A percentile compares a stretch with the other conserved stretches of the same genome.
phyloP scores from a whole-genome alignment of 2,329 filamentous ascomycete species.

The Endocalyx cinctus region DNA sequence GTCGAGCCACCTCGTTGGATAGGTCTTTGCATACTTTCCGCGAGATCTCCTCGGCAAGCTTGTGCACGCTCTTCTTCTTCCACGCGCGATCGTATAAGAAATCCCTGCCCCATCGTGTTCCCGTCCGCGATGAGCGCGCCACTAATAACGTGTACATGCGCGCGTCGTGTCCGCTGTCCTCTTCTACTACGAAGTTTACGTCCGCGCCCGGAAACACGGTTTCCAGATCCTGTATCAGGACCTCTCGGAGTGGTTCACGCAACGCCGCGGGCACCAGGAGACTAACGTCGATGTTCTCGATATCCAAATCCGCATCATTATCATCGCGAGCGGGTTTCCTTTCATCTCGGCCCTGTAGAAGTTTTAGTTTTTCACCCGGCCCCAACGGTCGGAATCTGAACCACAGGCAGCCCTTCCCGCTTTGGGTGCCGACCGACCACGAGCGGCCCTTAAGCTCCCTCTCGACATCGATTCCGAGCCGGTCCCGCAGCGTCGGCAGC shows the following conservation, averaged over 20 bases:
- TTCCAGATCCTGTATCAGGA: conserved; percentile 36
- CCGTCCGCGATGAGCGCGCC: conserved; percentile 43
- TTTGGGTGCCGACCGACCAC: conserved; percentile 44
- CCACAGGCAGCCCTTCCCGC: conserved; percentile 36
- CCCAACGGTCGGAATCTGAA: conserved; percentile 40
- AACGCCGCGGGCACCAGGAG: conserved; percentile 45
- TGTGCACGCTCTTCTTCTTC: conserved; percentile 35
- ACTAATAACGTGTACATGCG: conserved; percentile 55
- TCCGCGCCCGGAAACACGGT: conserved; percentile 39
- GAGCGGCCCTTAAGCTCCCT: conserved; percentile 41
- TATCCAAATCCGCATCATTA: conserved; percentile 9
- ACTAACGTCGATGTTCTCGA: conserved; percentile 46
- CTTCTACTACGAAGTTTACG: conserved; percentile 39
- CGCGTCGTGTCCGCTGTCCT: conserved; percentile 47
- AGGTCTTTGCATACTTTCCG: conserved; percentile 41
- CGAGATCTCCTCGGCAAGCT: conserved; percentile 36
- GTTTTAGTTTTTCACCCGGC: conserved; percentile 32
- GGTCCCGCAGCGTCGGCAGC: conserved; percentile 46
- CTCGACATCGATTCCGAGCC: conserved; percentile 45
- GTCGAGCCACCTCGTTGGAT: conserved; percentile 37
- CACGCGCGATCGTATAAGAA: conserved; percentile 32
- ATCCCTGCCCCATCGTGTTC: conserved; percentile 47
- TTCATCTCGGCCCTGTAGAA: conserved; percentile 16
- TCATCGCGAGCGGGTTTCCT: not conserved
- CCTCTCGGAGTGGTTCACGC: conserved; percentile 35